Base-by-base conservation (phyloP, 2,329 filamentous ascomycete species). In the Sporothrix euskadiensis region DNA sequence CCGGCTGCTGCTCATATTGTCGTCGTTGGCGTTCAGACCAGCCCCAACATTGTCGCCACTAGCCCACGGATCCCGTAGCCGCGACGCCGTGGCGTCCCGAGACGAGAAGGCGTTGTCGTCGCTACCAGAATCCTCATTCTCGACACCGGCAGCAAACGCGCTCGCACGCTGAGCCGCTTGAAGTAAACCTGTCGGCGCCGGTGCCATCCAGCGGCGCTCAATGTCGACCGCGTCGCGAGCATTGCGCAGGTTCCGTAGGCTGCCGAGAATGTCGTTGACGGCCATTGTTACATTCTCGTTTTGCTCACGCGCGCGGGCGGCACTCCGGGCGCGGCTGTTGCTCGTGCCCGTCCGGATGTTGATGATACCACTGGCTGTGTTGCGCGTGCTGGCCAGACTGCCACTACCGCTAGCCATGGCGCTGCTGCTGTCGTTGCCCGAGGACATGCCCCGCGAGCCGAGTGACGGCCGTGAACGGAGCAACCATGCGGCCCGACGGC, bases 211-310 rank as follows among this genome's bases (percentile, higher is more conserved):
- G 12, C 71, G 74, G n/a, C 75, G 75, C 66, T 75, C 73, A 22
- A 70, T 35, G n/a, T 75, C 74, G 41, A 52, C 59, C 6, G 65
- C 16, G 1, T 77, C 73, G 19, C 73, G 83, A 78, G 56, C 82
- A 79, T 73, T 81, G 76, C 70, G 80, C 74, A 76, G 77, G 16
- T 78, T 81, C 14, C 81, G 80, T 54, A 83, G 81, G 49, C 78
- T 81, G 35, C 79, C 80, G 0, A 83, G 71, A n/a, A 83, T 73
- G 39, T 84, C 83, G 54, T 80, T 82, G 73, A 83, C 81, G 1
- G 81, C 79, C n/a, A 80, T 81, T 1, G 80, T 80, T n/a, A 81
- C 78, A 59, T 79, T 82, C 57, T 80, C 81, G 69, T 79, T 82
- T 35, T 81, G 81, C 72, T 82, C 81, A 12, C 80, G 78, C 1